Base-by-base conservation (phyloP, 2,329 filamentous ascomycete species). In the Camptophora hylomeconis region DNA sequence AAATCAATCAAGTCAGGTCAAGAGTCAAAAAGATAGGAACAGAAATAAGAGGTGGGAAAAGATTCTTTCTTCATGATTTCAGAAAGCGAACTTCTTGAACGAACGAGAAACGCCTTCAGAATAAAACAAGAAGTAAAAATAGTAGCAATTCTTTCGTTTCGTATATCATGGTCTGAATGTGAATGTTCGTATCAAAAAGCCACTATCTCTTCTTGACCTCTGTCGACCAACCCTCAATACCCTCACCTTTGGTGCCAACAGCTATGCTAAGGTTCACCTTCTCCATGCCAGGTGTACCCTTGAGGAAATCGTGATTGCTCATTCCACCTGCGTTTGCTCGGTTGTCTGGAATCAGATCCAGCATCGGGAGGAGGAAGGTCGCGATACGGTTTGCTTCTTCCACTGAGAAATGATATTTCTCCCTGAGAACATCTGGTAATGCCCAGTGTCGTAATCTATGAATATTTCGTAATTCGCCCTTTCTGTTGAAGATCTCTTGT, bases 401-500 rank as follows among this genome's bases (percentile, higher is more conserved):
- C 8, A 80, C 72, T 40, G 72, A 75, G 57, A 93, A 95, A 54
- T 95, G 89, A 50, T 98, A 98, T 52, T 98, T 98, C 56, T 98
- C 89, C 36, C 79, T 72, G 17, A 98, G 65, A 2, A 98, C 89
- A 47, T 95, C 87, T 0, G 86, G 74, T 5, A 98, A 63, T 0
- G 86, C 84, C 89, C 89, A 98, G 58, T 95, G 87, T 29, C 89
- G 80, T 39, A 98, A 69, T 24, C 89, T 74, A 56, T 95, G 89
- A 46, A 98, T 98, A 59, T 98, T 95, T 34, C 89, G 81, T 20
- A 98, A 70, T 53, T 98, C 89, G 45, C 89, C 89, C 41, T 93
- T 92, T 42, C 89, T 75, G 54, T 94, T 95, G 65, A 98, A 98
- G 39, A 98, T 98, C 54, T 95, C 89, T 55, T 94, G 87, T 9